Conservation (phyloP, 441 rosid species). For the Flueggea neowawraea region DNA sequence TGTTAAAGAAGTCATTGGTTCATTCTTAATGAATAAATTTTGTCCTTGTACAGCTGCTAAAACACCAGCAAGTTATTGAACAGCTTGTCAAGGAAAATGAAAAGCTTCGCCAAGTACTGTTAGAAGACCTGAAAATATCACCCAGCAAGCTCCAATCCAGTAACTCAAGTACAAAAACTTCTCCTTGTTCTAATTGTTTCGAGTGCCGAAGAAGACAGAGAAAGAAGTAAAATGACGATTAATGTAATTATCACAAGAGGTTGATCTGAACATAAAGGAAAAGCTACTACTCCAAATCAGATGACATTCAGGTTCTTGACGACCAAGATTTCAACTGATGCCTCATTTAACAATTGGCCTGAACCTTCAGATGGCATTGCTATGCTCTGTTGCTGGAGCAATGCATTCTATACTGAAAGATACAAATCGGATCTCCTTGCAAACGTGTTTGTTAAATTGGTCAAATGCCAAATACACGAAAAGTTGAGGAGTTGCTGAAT, state of each 20-base stretch:
- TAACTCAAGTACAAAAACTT: slow-evolving; percentile 30
- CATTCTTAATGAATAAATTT: neutral
- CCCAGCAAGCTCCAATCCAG: slow-evolving; percentile 53
- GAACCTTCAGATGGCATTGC: neutral
- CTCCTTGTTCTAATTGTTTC: slow-evolving; percentile 70
- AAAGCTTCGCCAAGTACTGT: slow-evolving; percentile 65
- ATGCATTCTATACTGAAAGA: slow-evolving; percentile 6
- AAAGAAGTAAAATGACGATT: slow-evolving; percentile 26
- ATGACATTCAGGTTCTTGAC: slow-evolving; percentile 8
- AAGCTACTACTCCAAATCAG: neutral
- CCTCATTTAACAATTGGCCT: neutral
- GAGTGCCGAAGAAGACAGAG: slow-evolving; percentile 90
- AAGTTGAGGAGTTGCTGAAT: neutral
- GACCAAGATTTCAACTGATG: slow-evolving; percentile 1
- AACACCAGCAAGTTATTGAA: slow-evolving; percentile 77
- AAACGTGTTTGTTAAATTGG: neutral
- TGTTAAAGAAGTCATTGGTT: slow-evolving; percentile 3
- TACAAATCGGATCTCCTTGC: neutral
- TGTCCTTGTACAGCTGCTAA: slow-evolving; percentile 53
- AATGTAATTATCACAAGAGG: slow-evolving; percentile 4
- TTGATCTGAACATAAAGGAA: neutral
- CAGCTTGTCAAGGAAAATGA: slow-evolving; percentile 78
- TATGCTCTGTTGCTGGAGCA: neutral
- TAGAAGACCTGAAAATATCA: slow-evolving; percentile 80
- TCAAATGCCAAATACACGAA: slow-evolving; percentile 7